Conservation (phyloP, 1,284 basidiomycete species). For the Uromyces viciae-fabae region DNA sequence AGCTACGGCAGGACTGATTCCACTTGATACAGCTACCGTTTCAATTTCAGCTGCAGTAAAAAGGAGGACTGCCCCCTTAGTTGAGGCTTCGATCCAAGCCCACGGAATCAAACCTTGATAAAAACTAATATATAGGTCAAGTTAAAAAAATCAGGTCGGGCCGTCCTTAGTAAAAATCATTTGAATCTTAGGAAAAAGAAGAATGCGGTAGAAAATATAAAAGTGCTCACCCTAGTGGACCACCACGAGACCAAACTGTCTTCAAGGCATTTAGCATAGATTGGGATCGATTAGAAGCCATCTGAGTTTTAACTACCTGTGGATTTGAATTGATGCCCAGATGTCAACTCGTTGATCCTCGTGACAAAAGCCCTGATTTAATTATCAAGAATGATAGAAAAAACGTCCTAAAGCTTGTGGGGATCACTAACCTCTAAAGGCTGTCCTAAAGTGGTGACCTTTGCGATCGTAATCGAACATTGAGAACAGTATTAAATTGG, state of each 20-base stretch:
- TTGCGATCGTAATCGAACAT: neutral
- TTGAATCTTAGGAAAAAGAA: neutral
- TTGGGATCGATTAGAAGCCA: slow-evolving; percentile 89
- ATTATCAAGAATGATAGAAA: neutral
- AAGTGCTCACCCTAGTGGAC: slow-evolving; percentile 65
- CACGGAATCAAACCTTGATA: slow-evolving; percentile 99
- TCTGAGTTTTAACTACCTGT: slow-evolving; percentile 84
- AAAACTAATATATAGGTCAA: slow-evolving; percentile 55
- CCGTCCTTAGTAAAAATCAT: no score
- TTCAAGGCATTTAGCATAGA: slow-evolving; percentile 80
- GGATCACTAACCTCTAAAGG: slow-evolving; percentile 70
- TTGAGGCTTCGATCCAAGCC: slow-evolving; percentile 99
- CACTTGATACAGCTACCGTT: slow-evolving; percentile 62
- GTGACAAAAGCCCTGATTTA: neutral
- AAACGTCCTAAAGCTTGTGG: no score
- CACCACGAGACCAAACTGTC: slow-evolving; percentile 87
- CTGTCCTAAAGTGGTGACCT: slow-evolving; percentile 92
- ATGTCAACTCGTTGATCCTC: no score
- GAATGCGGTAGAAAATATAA: neutral
- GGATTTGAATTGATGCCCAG: neutral
- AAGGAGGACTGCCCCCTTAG: slow-evolving; percentile 92
- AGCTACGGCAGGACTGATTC: slow-evolving; percentile 73
- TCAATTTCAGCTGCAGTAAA: slow-evolving; percentile 96
- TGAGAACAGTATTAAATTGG: neutral
- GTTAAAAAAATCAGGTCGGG: no score